A percentile compares a stretch with the other conserved stretches of the same genome.
Evolutionary conservation across 148 eudicot genomes (phyloP).

Genomic region (Rhododendron simsii): DNA sequence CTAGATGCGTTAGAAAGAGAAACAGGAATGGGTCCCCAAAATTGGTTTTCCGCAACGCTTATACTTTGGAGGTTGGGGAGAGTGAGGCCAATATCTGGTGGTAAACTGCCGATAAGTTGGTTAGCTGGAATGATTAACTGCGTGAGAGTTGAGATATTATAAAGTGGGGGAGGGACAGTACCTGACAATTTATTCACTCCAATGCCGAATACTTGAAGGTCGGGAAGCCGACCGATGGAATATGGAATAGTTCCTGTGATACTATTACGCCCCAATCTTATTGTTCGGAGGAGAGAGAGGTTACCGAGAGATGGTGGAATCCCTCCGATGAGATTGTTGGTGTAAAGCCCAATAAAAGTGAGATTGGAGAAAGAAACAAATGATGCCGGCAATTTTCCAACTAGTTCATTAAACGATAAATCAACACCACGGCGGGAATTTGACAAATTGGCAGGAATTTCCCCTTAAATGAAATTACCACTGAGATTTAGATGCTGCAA

Average conservation of each 20-base stretch:
- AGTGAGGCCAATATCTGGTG: not conserved
- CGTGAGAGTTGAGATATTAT: too few species aligned
- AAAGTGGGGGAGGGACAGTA: not conserved
- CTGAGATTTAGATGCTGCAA: not conserved
- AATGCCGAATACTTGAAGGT: not conserved
- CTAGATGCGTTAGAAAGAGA: not conserved
- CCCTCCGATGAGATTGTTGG: not conserved
- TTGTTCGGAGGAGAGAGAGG: too few species aligned
- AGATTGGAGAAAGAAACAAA: not conserved
- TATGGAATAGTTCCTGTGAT: not conserved
- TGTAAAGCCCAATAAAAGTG: fast-evolving
- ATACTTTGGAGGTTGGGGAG: not conserved
- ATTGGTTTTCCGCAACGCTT: not conserved
- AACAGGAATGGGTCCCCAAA: not conserved
- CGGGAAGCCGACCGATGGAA: not conserved
- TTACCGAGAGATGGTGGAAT: not conserved
- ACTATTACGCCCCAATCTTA: not conserved
- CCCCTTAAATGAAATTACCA: not conserved
- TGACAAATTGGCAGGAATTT: not conserved
- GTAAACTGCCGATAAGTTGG: too few species aligned
- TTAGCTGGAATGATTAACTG: too few species aligned
- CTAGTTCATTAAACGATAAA: not conserved
- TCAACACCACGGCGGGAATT: not conserved
- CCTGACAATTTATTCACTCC: not conserved
- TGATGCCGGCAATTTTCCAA: not conserved